Evolutionary conservation across 2,329 filamentous ascomycete genomes (phyloP), one percentile per base, ranked within the genome.

Genomic region (Geosmithia morbida): DNA sequence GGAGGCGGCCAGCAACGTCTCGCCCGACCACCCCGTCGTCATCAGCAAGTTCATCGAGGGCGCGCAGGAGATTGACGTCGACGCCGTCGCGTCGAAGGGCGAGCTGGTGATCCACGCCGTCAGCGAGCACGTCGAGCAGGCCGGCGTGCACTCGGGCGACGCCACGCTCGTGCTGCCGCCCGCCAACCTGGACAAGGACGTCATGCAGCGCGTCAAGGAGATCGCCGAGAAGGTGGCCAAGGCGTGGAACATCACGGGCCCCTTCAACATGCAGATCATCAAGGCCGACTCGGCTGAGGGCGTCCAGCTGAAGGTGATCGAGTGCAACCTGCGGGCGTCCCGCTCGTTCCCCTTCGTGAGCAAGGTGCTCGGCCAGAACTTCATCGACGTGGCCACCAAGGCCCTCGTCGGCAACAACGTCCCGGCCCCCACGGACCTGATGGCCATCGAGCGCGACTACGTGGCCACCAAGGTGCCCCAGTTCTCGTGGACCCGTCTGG

Each of bases 181-280:
- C 4, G 80, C 73, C 52, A 84, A 77, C 61, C 79, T 97, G 20
- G 85, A 94, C 53, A 72, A 83, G 56, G 68, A 67, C 49, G 85
- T 83, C 54, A 85, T 95, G 77, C 79, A 77, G 54, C 87, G 92
- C 51, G 79, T 95, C 60, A 97, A 96, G 79, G 87, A 87, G 56
- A 97, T 98, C 57, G 90, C 92, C 16, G 68, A 89, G 66, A 97
- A 95, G 77, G 89, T 98, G 46, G 92, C 92, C 54, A 85, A 92
- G 68, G 92, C 92, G 44, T 96, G 90, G 87, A 88, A 77, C 60
- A 97, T 97, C 65, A 97, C 88, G 18, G 92, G 92, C 48, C 92
- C 92, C 50, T 98, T 97, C 80, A 98, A 98, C 77, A 97, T 98
- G 90, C 92, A 98, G 64, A 94, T 98, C 67, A 97, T 98, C 77